Conservation (phyloP, 2,329 filamentous ascomycete genomes). For the Cordyceps militaris region DNA sequence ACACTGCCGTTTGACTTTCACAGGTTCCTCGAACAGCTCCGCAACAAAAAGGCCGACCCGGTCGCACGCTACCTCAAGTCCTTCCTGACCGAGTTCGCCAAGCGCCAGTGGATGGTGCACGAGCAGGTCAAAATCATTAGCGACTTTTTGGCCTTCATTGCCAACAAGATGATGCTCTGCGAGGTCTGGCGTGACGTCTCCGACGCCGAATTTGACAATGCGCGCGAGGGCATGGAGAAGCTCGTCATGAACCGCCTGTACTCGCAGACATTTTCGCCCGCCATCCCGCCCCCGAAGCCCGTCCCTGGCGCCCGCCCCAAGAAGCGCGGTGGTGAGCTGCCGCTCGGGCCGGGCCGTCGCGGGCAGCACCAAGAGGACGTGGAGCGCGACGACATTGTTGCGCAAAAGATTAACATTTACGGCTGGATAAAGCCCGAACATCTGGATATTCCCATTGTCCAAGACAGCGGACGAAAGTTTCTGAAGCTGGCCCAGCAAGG, state of each 20-base stretch:
- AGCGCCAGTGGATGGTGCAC: conserved; percentile 99
- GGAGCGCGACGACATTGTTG: conserved; percentile 88
- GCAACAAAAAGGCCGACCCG: conserved; percentile 95
- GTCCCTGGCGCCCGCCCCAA: conserved; percentile 62
- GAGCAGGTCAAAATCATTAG: conserved; percentile 98
- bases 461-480: conserved; percentile 82
- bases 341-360: conserved; percentile 71
- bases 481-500: conserved; percentile 83
- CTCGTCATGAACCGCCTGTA: conserved; percentile 98
- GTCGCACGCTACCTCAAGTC: conserved; percentile 94
- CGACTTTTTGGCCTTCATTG: conserved; percentile 93
- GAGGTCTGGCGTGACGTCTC: conserved; percentile 95
- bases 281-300: conserved; percentile 74
- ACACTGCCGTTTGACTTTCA: conserved; percentile 94
- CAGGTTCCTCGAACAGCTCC: conserved; percentile 88
- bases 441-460: conserved; percentile 80
- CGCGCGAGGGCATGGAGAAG: conserved; percentile 98
- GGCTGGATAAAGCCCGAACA: conserved; percentile 91
- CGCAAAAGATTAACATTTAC: conserved; percentile 96
- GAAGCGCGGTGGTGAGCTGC: conserved; percentile 59
- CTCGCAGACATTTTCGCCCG: conserved; percentile 90
- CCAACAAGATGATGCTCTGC: conserved; percentile 95
- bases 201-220: conserved; percentile 96
- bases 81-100: conserved; percentile 89
- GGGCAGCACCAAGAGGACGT: conserved; percentile 98